Percentiles rank a stretch among this genome's conserved stretches.
Evolutionary conservation across 2,329 filamentous ascomycete species (phyloP).

Genomic region (Aspergillus hortae): DNA sequence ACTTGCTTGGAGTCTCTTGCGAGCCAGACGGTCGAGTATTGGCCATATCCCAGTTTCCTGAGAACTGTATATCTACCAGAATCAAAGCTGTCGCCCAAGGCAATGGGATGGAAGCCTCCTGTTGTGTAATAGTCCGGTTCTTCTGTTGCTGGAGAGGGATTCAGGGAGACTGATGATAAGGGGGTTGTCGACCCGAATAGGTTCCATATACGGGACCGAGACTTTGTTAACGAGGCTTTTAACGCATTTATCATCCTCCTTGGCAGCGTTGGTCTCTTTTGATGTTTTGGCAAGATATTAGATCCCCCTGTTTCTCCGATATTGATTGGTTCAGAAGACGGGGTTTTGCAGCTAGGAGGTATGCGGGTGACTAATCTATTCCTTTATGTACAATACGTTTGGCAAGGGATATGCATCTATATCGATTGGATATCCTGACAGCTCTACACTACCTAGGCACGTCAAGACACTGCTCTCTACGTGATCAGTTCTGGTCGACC

Average conservation of each 20-base stretch:
- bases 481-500: too few species aligned
- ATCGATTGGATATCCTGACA: too few species aligned
- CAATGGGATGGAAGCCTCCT: slow-evolving; percentile 86
- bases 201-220: slow-evolving; percentile 2
- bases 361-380: too few species aligned
- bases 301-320: too few species aligned
- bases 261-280: too few species aligned
- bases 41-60: slow-evolving; percentile 89
- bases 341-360: too few species aligned
- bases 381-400: too few species aligned
- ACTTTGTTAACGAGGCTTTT: slow-evolving; percentile 1
- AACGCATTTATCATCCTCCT: slow-evolving; percentile 6
- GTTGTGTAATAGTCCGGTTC: slow-evolving; percentile 96
- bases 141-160: slow-evolving; percentile 46
- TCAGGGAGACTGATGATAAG: not conserved
- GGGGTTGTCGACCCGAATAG: not conserved
- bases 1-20: slow-evolving; percentile 65
- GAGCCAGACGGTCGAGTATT: slow-evolving; percentile 86
- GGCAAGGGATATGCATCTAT: too few species aligned
- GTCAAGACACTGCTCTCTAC: too few species aligned
- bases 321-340: too few species aligned
- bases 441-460: too few species aligned
- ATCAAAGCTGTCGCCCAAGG: slow-evolving; percentile 87
- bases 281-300: too few species aligned
- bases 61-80: slow-evolving; percentile 87